Conservation (phyloP, 768 basidiomycete genomes). For the Cystofilobasidium bisporidii region DNA sequence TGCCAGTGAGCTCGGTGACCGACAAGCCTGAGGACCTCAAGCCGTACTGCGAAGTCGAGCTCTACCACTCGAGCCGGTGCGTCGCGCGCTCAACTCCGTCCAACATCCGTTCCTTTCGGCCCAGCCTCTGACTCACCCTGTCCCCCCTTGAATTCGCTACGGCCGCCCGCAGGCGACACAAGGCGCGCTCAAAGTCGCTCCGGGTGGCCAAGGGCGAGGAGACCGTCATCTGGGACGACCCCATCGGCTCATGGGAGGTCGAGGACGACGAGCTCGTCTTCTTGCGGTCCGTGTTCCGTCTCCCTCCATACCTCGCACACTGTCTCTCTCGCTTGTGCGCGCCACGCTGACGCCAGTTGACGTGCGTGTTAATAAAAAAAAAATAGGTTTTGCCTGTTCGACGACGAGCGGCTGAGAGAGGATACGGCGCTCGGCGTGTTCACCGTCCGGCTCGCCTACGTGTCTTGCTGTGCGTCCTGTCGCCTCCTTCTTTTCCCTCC, state of each 20-base stretch:
- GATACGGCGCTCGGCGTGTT: not conserved
- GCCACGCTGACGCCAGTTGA: too few species aligned
- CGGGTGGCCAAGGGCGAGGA: not conserved
- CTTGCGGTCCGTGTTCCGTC: not conserved
- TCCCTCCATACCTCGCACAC: too few species aligned
- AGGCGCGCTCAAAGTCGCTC: constrained; percentile 4
- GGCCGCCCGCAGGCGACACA: not conserved
- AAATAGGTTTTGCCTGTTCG: not conserved
- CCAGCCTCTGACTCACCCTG: not conserved
- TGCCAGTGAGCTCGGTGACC: not conserved
- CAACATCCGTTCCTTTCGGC: not conserved
- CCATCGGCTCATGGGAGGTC: not conserved
- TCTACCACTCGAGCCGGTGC: constrained; percentile 1
- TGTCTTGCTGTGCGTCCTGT: not conserved
- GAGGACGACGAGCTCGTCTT: constrained; percentile 4
- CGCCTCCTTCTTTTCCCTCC: not conserved
- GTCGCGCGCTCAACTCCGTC: not conserved
- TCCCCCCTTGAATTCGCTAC: not conserved
- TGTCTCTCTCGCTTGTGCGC: too few species aligned
- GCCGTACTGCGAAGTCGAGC: constrained; percentile 1
- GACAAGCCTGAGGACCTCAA: not conserved
- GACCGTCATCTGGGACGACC: constrained; percentile 7
- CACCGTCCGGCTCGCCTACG: not conserved
- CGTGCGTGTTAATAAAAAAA: not conserved
- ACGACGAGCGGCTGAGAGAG: not conserved